These are phyloP conservation scores for Orbilia blumenaviensis DNA, from an alignment of 2,329 filamentous ascomycete species.

Conservation along the genomic window DNA sequence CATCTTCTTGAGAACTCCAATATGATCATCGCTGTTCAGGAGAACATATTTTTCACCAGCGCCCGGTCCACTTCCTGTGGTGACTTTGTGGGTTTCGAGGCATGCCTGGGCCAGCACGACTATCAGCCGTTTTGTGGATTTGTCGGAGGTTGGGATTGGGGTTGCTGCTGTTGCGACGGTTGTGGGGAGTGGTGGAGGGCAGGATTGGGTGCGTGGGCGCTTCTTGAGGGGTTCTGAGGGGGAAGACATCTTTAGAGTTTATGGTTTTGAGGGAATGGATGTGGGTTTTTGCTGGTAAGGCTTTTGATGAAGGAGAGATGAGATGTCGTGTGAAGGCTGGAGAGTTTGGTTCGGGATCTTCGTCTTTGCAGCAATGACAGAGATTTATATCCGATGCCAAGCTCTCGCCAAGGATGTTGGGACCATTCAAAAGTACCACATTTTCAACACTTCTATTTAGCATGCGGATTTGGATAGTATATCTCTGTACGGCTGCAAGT, in stretches of 20 bases:
- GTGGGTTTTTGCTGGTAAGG: background rate
- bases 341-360: background rate
- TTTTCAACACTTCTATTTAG: too few relatives aligned
- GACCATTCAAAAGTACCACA: slow-evolving; percentile 6
- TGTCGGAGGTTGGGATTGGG: slow-evolving; percentile 84
- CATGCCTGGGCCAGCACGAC: slow-evolving; percentile 97
- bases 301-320: background rate
- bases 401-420: background rate
- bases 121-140: slow-evolving; percentile 88
- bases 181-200: slow-evolving; percentile 90
- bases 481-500: too few relatives aligned
- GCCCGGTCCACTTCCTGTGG: slow-evolving; percentile 71
- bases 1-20: slow-evolving; percentile 99
- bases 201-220: slow-evolving; percentile 83
- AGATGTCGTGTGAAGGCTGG: slow-evolving; percentile 11
- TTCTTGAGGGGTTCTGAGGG: slow-evolving; percentile 57
- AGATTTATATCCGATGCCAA: slow-evolving; percentile 25
- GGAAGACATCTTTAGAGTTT: slow-evolving; percentile 56
- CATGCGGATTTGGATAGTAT: too few relatives aligned
- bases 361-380: background rate
- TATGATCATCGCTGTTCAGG: slow-evolving; percentile 98
- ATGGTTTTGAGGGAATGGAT: background rate
- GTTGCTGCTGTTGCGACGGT: slow-evolving; percentile 92
- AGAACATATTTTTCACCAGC: slow-evolving; percentile 96
- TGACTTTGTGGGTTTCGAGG: slow-evolving; percentile 95